Evolutionary conservation across 2,329 filamentous ascomycete species (phyloP).

Genomic region (Ophiostoma sp.): DNA sequence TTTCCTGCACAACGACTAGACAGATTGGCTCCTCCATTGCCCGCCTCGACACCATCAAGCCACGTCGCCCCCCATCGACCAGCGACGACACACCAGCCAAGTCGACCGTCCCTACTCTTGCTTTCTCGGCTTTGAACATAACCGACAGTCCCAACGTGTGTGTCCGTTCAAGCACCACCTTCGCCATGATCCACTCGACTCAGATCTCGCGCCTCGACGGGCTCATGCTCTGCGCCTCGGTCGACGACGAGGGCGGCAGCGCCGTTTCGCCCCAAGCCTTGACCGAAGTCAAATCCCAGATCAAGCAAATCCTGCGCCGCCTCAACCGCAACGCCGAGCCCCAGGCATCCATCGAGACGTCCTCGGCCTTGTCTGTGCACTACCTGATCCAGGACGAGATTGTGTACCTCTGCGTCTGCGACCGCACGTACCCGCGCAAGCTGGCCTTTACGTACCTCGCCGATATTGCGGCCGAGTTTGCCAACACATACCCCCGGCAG

Average conservation of each 20-base stretch:
- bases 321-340: slow-evolving; percentile 83
- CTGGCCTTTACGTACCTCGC: slow-evolving; percentile 97
- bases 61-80: too few species aligned
- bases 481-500: slow-evolving; percentile 67
- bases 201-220: slow-evolving; percentile 93
- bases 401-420: slow-evolving; percentile 90
- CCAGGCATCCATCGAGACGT: slow-evolving; percentile 86
- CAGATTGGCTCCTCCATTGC: too few species aligned
- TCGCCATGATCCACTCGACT: slow-evolving; percentile 77
- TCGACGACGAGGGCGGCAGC: slow-evolving; percentile 79
- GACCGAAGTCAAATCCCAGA: slow-evolving; percentile 80
- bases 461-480: slow-evolving; percentile 87
- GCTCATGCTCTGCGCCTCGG: slow-evolving; percentile 88
- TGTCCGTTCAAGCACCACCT: slow-evolving; percentile 8
- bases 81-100: too few species aligned
- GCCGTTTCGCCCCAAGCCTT: slow-evolving; percentile 65
- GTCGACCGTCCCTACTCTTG: too few species aligned
- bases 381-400: slow-evolving; percentile 77
- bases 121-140: background rate
- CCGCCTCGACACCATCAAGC: too few species aligned
- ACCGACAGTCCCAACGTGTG: background rate
- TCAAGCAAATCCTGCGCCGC: slow-evolving; percentile 83
- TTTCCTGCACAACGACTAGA: too few species aligned
- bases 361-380: slow-evolving; percentile 64
- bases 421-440: slow-evolving; percentile 91